phyloP scores from a whole-genome alignment of 768 basidiomycete genomes.

The Pleurotus sapidus region DNA sequence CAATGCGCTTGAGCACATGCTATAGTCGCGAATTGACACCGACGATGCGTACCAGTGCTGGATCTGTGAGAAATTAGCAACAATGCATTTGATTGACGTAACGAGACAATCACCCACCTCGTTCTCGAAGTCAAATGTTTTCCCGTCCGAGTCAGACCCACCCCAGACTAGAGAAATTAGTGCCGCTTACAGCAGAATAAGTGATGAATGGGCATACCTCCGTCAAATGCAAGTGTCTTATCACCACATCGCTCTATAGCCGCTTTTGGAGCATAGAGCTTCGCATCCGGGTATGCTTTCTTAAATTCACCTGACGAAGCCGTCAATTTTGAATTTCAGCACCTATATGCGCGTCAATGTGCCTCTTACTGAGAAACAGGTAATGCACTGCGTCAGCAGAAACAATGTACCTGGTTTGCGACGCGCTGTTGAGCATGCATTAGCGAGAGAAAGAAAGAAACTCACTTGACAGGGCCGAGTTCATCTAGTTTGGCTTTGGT shows the following conservation, averaged over 20 bases:
- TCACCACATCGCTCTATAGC: conserved; percentile 50
- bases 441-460: conserved; percentile 1
- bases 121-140: not conserved
- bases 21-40: conserved; percentile 24
- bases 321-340: not conserved
- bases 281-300: conserved; percentile 67
- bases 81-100: not conserved
- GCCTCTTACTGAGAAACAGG: conserved; percentile 49
- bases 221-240: conserved; percentile 55
- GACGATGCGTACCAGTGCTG: conserved; percentile 41
- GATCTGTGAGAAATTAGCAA: not conserved
- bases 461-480: conserved; percentile 69
- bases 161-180: not conserved
- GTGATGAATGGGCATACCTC: conserved; percentile 45
- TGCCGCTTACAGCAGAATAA: conserved; percentile 26
- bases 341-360: not conserved
- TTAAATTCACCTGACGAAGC: conserved; percentile 53
- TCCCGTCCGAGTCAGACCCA: not conserved
- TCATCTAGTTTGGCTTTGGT: conserved; percentile 61
- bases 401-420: conserved; percentile 49
- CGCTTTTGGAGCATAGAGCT: conserved; percentile 65
- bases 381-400: conserved; percentile 58
- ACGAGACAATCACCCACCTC: not conserved
- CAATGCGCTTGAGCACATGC: no score
- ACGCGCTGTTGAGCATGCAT: not conserved